Base-by-base conservation (phyloP, 129 eudicot species). In the Artemisia argyi region DNA sequence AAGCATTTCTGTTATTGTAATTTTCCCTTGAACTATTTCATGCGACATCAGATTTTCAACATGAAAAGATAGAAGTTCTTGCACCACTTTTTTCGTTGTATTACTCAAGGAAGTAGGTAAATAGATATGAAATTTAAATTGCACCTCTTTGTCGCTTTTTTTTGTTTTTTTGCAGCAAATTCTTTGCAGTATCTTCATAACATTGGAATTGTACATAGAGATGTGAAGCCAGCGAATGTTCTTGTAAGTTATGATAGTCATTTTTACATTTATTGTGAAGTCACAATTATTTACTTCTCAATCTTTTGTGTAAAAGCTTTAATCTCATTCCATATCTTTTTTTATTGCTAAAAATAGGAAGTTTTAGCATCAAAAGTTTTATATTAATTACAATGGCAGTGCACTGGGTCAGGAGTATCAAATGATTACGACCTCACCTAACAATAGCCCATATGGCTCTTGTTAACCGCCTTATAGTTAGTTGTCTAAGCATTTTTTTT, bases 221-320 rank as follows among this genome's bases (percentile, higher is more conserved):
- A 94, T 88, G 96, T 94, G 73, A 94, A 94, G 88, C 97, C 99
- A 65, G 87, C 93, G 61, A 94, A 94, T 83, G 83, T 94, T 85
- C 99, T 94, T 74, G 99, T 94, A 90, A 94, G 73, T 69, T 56
- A 66, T 71, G 17, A 0, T 48, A 3, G 55, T 68, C 39, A 13
- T 16, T 57, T 18, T 50, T 19, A 65, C 39, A 54, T 68, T 15
- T 50, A 1, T 14, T 46, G 35, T 64, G 8, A n/a, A 48, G 35
- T 57, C n/a, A 16, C 69, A 39, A 5, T 3, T 67, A 44, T 19
- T 15, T 51, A 9, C 61, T 49, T 44, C 13, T 62, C 42, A 26
- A 13, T 61, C 17, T 11, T 61, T 14, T 28, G 42, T 3, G 15
- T 61, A 28, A 14, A n/a, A 22, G 28, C 14, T 18, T 55, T 55